Percentiles rank a stretch among this genome's conserved stretches.
phyloP scores from a whole-genome alignment of 345 rosid genomes.

The Lumnitzera racemosa region DNA sequence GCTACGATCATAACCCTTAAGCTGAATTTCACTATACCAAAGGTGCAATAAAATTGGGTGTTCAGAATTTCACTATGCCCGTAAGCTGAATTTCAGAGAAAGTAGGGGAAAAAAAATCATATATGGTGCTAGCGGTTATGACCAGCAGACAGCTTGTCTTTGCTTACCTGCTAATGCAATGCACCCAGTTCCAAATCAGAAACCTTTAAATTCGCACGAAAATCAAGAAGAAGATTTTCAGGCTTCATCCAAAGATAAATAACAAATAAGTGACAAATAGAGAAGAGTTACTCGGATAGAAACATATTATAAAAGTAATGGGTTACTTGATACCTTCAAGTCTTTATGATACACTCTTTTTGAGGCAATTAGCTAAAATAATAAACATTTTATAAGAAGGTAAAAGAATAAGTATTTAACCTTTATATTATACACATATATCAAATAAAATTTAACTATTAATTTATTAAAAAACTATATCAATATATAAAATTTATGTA shows the following conservation, averaged over 20 bases:
- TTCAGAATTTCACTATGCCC: constrained; percentile 79
- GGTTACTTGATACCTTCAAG: constrained; percentile 44
- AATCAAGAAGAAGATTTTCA: constrained; percentile 67
- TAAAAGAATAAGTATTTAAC: too few species aligned
- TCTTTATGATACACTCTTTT: constrained; percentile 92
- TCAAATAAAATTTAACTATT: too few species aligned
- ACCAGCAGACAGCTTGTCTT: not conserved
- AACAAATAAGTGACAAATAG: not conserved
- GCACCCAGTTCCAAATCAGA: constrained; percentile 80
- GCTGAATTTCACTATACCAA: constrained; percentile 20
- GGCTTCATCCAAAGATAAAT: constrained; percentile 25
- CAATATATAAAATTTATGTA: too few species aligned
- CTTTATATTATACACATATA: too few species aligned
- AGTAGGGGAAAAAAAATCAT: not conserved
- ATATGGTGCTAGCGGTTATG: not conserved
- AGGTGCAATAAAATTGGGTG: constrained; percentile 76
- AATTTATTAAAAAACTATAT: too few species aligned
- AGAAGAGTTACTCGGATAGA: constrained; percentile 6
- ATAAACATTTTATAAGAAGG: too few species aligned
- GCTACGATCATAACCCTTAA: not conserved
- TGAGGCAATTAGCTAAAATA: constrained; percentile 41
- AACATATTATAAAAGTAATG: constrained; percentile 5
- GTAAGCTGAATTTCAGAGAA: constrained; percentile 36
- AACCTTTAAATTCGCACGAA: constrained; percentile 56
- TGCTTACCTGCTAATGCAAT: constrained; percentile 47